A percentile compares a stretch with the other conserved stretches of the same genome.
Evolutionary conservation across 495 filamentous ascomycete genomes (phyloP).

Genomic region (Penicillium nucicola): DNA sequence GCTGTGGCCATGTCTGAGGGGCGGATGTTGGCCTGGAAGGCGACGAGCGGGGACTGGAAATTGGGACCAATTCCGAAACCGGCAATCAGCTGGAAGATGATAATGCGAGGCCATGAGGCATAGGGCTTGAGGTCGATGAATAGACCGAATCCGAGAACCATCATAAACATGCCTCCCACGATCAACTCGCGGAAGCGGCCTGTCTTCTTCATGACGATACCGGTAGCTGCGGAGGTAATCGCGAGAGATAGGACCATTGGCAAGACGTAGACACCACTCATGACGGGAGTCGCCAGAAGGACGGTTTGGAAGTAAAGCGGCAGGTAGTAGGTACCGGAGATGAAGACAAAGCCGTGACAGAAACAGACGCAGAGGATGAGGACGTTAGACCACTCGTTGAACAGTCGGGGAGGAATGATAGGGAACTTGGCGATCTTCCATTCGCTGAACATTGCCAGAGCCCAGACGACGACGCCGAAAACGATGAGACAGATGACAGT

Average conservation of each 20-base stretch:
- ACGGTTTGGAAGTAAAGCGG: slow-evolving; percentile 79
- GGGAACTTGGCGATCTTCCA: slow-evolving; percentile 72
- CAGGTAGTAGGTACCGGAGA: slow-evolving; percentile 69
- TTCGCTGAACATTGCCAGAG: slow-evolving; percentile 65
- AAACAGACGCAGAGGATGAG: slow-evolving; percentile 56
- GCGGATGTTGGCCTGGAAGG: slow-evolving; percentile 51
- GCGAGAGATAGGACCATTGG: slow-evolving; percentile 72
- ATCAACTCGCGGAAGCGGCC: slow-evolving; percentile 51
- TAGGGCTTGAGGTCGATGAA: slow-evolving; percentile 47
- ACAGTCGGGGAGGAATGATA: slow-evolving; percentile 71
- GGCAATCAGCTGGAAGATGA: slow-evolving; percentile 52
- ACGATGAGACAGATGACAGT: slow-evolving; percentile 76
- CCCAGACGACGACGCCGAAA: slow-evolving; percentile 63
- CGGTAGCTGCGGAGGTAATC: slow-evolving; percentile 58
- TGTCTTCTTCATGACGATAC: slow-evolving; percentile 72
- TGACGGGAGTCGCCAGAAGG: slow-evolving; percentile 66
- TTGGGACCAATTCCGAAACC: slow-evolving; percentile 55
- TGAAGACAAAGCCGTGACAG: slow-evolving; percentile 71
- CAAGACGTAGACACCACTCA: slow-evolving; percentile 76
- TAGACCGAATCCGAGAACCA: slow-evolving; percentile 54
- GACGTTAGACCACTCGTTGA: slow-evolving; percentile 56
- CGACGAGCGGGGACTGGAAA: slow-evolving; percentile 58
- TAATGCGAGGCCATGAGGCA: slow-evolving; percentile 48
- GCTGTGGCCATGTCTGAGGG: slow-evolving; percentile 51
- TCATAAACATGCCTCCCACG: slow-evolving; percentile 44